Conservation (phyloP, 2,329 filamentous ascomycete genomes). For the Didymella sp. region DNA sequence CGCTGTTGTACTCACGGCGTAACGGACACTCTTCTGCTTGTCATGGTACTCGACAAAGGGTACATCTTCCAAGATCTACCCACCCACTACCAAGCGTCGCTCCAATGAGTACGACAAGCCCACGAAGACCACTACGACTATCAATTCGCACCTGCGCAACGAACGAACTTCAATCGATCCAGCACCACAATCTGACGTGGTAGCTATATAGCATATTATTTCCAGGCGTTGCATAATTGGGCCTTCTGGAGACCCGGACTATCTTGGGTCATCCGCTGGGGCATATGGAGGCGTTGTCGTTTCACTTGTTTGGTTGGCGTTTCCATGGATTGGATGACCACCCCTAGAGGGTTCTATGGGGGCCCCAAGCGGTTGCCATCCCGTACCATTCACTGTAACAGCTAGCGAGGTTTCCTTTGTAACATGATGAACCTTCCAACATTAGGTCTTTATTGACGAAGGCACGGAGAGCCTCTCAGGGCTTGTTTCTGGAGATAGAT, state of each 20-base stretch:
- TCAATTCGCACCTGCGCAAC: not conserved
- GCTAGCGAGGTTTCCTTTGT: conserved; percentile 34
- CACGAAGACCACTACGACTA: not conserved
- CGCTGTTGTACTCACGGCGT: not conserved
- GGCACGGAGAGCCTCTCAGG: not conserved
- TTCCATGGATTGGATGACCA: conserved; percentile 3
- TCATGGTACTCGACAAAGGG: not conserved
- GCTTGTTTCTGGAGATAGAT: conserved; percentile 7
- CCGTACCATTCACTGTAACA: conserved; percentile 30
- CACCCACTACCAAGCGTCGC: not conserved
- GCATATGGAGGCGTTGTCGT: conserved; percentile 11
- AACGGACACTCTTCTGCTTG: not conserved
- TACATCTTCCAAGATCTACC: not conserved
- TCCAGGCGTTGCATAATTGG: conserved; percentile 17
- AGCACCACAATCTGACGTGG: not conserved
- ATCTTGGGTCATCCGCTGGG: not conserved
- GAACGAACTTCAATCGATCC: conserved; percentile 7
- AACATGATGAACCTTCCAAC: conserved; percentile 21
- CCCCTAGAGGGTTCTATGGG: conserved; percentile 1
- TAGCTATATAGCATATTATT: conserved; percentile 1
- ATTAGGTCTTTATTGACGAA: conserved; percentile 22
- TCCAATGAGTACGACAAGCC: not conserved
- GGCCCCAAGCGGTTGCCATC: not conserved
- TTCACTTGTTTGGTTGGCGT: conserved; percentile 3
- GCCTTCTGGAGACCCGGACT: not conserved